Percentiles rank a stretch among this genome's conserved stretches.
These are phyloP conservation scores for Quercus robur DNA, from an alignment of 306 rosid species.

Conservation along the genomic window DNA sequence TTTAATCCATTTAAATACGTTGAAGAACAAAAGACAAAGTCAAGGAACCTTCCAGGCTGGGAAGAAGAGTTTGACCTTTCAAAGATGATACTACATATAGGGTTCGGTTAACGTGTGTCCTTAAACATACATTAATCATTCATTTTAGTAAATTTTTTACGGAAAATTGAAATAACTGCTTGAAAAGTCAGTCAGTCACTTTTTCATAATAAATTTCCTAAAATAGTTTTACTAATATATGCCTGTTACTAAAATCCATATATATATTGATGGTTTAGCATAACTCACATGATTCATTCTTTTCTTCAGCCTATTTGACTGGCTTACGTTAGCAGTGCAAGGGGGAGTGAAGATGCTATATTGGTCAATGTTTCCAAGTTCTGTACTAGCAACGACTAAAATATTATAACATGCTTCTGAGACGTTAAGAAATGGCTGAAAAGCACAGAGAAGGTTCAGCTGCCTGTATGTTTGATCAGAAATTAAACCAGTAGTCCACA, in stretches of 20 bases:
- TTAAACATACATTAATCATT: no score
- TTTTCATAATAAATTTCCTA: no score
- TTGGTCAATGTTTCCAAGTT: slow-evolving; percentile 68
- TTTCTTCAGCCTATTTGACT: slow-evolving; percentile 44
- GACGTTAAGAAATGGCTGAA: slow-evolving; percentile 44
- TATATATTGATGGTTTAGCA: not conserved
- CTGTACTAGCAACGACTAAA: slow-evolving; percentile 41
- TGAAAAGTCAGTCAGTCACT: not conserved
- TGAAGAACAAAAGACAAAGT: not conserved
- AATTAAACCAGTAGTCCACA: slow-evolving; percentile 91
- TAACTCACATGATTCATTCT: slow-evolving; percentile 56
- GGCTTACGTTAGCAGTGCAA: slow-evolving; percentile 50
- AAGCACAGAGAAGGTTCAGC: slow-evolving; percentile 54
- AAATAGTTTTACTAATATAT: not conserved
- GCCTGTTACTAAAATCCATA: no score
- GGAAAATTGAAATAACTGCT: no score
- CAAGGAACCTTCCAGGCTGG: not conserved
- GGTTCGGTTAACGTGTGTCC: not conserved
- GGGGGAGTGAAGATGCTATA: slow-evolving; percentile 76
- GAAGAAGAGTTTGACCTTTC: not conserved
- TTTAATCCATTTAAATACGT: not conserved
- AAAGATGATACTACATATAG: not conserved
- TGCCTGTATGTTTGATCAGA: slow-evolving; percentile 80
- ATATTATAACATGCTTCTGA: slow-evolving; percentile 51
- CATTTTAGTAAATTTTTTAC: no score